Conservation (phyloP, 768 basidiomycete genomes). For the Fistulinella prunicolor region DNA sequence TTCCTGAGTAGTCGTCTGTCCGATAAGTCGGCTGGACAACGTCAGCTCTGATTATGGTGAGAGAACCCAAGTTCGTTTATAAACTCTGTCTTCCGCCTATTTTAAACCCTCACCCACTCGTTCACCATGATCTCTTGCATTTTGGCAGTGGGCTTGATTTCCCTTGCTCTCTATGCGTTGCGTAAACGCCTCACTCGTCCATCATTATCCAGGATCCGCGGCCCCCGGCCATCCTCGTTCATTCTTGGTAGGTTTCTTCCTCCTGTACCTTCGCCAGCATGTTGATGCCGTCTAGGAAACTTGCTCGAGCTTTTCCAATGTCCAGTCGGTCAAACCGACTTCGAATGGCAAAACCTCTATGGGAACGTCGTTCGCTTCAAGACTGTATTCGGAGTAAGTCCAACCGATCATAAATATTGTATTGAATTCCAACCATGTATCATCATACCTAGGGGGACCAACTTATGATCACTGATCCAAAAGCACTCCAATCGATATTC, state of each 20-base stretch:
- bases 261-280: not conserved
- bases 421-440: not conserved
- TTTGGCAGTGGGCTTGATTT: not conserved
- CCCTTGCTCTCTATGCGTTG: slow-evolving; percentile 8
- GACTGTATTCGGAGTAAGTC: not conserved
- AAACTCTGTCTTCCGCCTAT: not conserved
- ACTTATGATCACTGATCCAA: slow-evolving; percentile 48
- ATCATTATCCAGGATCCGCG: slow-evolving; percentile 5
- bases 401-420: not conserved
- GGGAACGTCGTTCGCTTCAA: not conserved
- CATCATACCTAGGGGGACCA: slow-evolving; percentile 37
- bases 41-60: not conserved
- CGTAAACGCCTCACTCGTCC: not conserved
- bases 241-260: slow-evolving; percentile 1
- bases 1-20: not conserved
- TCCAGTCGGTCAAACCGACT: not conserved
- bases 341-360: not conserved
- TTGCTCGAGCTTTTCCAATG: not conserved
- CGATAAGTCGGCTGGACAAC: slow-evolving; percentile 2
- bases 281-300: not conserved
- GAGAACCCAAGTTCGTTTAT: not conserved
- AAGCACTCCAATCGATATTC: slow-evolving; percentile 40
- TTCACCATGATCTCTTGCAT: slow-evolving; percentile 10
- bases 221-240: slow-evolving; percentile 7
- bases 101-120: not conserved